phyloP scores from a whole-genome alignment of 257 asterid species.

The Solanum ahanhuiri region DNA sequence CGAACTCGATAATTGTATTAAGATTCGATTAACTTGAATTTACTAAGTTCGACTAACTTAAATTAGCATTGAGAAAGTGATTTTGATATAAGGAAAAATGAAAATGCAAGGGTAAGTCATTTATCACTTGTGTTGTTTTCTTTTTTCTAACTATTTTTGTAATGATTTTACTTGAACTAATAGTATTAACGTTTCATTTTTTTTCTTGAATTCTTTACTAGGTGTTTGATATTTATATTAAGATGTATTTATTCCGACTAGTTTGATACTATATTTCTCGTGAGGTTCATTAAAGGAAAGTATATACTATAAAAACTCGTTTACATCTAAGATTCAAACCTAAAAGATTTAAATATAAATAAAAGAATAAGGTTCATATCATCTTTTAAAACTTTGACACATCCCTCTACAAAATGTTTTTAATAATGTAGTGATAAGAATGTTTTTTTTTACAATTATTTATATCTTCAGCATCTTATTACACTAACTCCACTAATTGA shows the following conservation, averaged over 20 bases:
- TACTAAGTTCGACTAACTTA: rapidly evolving
- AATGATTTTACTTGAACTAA: background rate
- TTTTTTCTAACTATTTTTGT: background rate
- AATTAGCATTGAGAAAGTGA: background rate
- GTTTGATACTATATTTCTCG: rapidly evolving
- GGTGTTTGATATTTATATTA: background rate
- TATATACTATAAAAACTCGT: rapidly evolving
- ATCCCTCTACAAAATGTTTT: background rate
- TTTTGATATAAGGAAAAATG: background rate
- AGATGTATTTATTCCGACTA: background rate
- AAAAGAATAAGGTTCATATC: background rate
- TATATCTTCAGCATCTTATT: background rate
- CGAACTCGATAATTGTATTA: background rate
- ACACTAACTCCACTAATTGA: background rate
- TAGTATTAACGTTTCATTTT: background rate
- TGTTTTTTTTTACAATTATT: background rate
- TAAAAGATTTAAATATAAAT: background rate
- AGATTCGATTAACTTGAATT: background rate
- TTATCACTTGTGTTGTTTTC: background rate
- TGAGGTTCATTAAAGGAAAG: background rate
- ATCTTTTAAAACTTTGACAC: background rate
- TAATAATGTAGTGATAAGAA: background rate
- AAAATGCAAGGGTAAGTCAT: background rate
- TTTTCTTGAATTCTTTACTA: background rate
- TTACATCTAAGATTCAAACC: background rate